A percentile compares a stretch with the other conserved stretches of the same genome.
These are phyloP conservation scores for Diaporthe vaccinii DNA, from an alignment of 2,329 filamentous ascomycete species.

Conservation along the genomic window DNA sequence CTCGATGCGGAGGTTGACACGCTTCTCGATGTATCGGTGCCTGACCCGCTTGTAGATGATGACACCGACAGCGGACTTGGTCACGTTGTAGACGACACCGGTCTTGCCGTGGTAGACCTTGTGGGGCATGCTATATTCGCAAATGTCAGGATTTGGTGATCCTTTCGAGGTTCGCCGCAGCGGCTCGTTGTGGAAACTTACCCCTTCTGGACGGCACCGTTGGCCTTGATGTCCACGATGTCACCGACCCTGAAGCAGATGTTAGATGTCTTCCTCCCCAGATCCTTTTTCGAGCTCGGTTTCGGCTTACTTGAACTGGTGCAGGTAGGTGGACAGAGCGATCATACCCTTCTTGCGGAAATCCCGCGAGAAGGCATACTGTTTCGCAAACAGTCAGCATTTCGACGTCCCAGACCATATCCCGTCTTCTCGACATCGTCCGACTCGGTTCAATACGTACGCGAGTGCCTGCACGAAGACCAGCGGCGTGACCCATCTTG, in stretches of 20 bases:
- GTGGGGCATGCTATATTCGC: conserved; percentile 85
- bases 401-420: conserved; percentile 41
- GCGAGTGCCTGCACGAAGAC: conserved; percentile 89
- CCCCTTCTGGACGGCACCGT: conserved; percentile 99
- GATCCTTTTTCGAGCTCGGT: conserved; percentile 20
- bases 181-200: conserved; percentile 63
- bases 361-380: conserved; percentile 93
- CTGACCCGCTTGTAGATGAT: conserved; percentile 99
- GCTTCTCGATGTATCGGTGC: conserved; percentile 99
- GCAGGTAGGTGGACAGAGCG: conserved; percentile 92
- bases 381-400: conserved; percentile 52
- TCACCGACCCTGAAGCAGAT: conserved; percentile 83
- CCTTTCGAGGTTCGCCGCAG: conserved; percentile 31
- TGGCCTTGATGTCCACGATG: conserved; percentile 98
- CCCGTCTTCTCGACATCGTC: conserved; percentile 15
- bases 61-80: conserved; percentile 96
- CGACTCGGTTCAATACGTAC: conserved; percentile 64
- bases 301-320: conserved; percentile 83
- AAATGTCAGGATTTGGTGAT: conserved; percentile 50
- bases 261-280: conserved; percentile 33
- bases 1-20: conserved; percentile 98
- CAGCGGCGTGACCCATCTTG: conserved; percentile 88
- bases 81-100: conserved; percentile 98
- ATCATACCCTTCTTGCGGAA: conserved; percentile 98
- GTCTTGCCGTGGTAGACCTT: conserved; percentile 99